A percentile compares a stretch with the other conserved stretches of the same genome.
phyloP scores from a whole-genome alignment of 148 eudicot genomes.

The Chenopodium album region DNA sequence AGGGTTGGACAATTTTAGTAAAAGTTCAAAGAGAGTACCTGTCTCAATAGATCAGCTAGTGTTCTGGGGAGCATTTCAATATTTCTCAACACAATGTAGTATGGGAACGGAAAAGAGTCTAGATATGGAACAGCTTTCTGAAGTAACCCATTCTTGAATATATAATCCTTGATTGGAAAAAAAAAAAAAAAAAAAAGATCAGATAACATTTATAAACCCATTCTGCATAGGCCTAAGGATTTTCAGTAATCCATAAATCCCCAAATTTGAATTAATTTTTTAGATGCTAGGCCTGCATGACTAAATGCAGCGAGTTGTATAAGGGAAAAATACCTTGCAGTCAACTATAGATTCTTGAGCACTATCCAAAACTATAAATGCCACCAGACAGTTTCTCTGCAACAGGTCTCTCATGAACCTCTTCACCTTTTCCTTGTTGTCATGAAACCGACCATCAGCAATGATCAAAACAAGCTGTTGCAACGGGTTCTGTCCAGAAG shows the following conservation, averaged over 20 bases:
- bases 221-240: too few species aligned
- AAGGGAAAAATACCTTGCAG: constrained; percentile 41
- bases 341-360: constrained; percentile 68
- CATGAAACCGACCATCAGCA: constrained; percentile 86
- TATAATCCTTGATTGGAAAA: constrained; percentile 19
- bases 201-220: not conserved
- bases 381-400: constrained; percentile 83
- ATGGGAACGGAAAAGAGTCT: constrained; percentile 93
- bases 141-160: constrained; percentile 22
- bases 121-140: constrained; percentile 38
- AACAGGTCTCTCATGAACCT: constrained; percentile 68
- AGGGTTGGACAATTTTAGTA: not conserved
- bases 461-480: constrained; percentile 93
- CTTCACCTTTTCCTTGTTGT: constrained; percentile 74
- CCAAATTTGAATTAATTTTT: too few species aligned
- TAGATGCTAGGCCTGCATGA: not conserved
- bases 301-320: too few species aligned
- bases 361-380: constrained; percentile 78
- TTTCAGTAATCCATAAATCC: too few species aligned
- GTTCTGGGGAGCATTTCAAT: constrained; percentile 93
- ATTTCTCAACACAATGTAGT: constrained; percentile 74
- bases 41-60: constrained; percentile 92
- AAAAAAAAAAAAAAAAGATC: not conserved
- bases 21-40: constrained; percentile 36
- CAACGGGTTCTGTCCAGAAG: constrained; percentile 83